Evolutionary conservation across 164 flowering plant species (phyloP), one percentile per base, ranked within the genome.

Genomic region (Berberis vulgaris): DNA sequence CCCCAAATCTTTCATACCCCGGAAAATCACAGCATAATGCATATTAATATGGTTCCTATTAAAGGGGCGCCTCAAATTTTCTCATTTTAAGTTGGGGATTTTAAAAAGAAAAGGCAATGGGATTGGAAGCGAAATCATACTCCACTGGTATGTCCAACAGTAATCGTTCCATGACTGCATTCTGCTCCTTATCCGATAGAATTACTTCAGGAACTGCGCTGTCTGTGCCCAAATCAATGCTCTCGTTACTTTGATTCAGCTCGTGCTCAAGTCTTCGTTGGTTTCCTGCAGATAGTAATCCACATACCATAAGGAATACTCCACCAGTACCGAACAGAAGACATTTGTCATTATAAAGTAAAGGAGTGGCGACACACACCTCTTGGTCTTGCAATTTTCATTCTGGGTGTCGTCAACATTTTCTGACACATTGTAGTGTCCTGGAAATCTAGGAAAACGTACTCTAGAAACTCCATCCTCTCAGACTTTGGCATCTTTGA

Each of bases 361-460:
- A 26, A 26, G 38, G 47, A 26, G 1, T 39, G n/a, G 13, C n/a
- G 2, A 55, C 61, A 26, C 59, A 65, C 67, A 85, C 92, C 85
- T 72, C 60, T 64, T 59, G 71, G 64, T 59, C 56, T 45, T 3
- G 52, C 69, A 11, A 44, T 58, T 56, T 69, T 66, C 44, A 65
- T 43, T 12, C 65, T 56, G 54, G 72, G 62, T 55, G 53, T 59
- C 62, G 66, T 55, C 46, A 94, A 61, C 4, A 74, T 69, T 75
- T 88, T 95, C 64, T 86, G 94, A 79, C 99, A 95, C 93, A 87
- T 75, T 2, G 74, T 46, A 2, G 97, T 88, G n/a, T 72, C 96
- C 72, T 70, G 86, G 68, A 95, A 95, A 75, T 85, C 81, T 67
- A 95, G 70, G 77, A 91, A 86, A 53, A 86, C 79, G 61, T 70